Base-by-base conservation (phyloP, 1,284 basidiomycete genomes). In the Phenoliferia sp. region DNA sequence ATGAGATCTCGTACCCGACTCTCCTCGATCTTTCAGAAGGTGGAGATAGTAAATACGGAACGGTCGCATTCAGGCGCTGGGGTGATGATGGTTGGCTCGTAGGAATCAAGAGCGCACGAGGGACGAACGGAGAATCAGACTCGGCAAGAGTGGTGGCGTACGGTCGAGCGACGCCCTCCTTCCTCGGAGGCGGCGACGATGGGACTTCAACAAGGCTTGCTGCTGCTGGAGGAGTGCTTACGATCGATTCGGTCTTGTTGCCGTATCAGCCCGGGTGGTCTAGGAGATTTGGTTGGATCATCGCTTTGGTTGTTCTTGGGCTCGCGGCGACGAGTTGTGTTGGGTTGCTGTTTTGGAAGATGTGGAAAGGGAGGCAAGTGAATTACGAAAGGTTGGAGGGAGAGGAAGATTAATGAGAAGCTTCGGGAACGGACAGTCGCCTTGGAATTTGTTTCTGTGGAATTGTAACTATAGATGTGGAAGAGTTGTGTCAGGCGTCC, bases 91-190 rank as follows among this genome's bases (percentile, higher is more conserved):
- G 66, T 16, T 91, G 86, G 78, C 80, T 93, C 59, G 87, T 96
- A n/a, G 94, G 95, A 7, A 93, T 98, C 77, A 89, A 89, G 79
- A 89, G 88, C 59, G 92, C 93, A 2, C 83, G 92, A 16, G 92
- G 92, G 10, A 86, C 85, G 15, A 82, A 87, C 44, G 87, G 85
- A 17, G 82, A 83, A 60, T 82, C 82, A 52, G 89, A 93, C 76
- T 90, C 87, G 81, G 94, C 93, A 16, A 83, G 83, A 31, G 86
- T 98, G 2, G 77, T 90, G 17, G 82, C 83, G 3, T 93, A 90
- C 84, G 95, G 95, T 15, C 84, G 92, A 59, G 88, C 90, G 16
- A 92, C 89, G 35, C 81, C 81, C 0, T 72, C 76, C 59, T 82
- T 82, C 78, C 67, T 69, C 50, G 68, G n/a, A n/a, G n/a, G 63